These are phyloP conservation scores for Trichoderma virens DNA, from an alignment of 495 filamentous ascomycete genomes.

Conservation along the genomic window DNA sequence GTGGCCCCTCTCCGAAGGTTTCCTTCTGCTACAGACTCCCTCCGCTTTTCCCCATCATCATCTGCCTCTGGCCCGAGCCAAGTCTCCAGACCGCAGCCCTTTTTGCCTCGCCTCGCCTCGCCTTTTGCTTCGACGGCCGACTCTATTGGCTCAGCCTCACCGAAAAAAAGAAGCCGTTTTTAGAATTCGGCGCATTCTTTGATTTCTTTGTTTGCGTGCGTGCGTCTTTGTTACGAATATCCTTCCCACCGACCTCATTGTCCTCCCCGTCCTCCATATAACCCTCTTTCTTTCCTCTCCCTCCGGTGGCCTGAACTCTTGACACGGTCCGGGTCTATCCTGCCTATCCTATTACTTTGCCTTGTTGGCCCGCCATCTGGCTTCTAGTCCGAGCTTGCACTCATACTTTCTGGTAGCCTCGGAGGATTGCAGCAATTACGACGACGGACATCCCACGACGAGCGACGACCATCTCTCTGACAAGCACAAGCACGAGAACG, in stretches of 20 bases:
- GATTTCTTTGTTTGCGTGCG: background rate
- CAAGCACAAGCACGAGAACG: background rate
- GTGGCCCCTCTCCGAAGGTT: background rate
- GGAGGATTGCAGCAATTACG: background rate
- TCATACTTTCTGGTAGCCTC: background rate
- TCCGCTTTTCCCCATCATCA: background rate
- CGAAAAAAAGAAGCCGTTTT: conserved; percentile 3
- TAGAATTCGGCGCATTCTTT: background rate
- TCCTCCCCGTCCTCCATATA: background rate
- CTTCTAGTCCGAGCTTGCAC: background rate
- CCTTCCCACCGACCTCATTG: background rate
- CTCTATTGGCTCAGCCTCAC: background rate
- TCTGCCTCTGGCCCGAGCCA: background rate
- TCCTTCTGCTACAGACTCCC: background rate
- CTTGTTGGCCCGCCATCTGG: background rate
- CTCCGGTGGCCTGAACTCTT: background rate
- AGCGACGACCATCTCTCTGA: background rate
- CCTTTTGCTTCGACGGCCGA: background rate
- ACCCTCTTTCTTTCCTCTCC: background rate
- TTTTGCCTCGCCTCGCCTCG: background rate
- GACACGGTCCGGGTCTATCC: background rate
- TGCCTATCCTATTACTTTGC: background rate
- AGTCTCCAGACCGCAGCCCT: background rate
- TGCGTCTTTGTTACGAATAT: background rate
- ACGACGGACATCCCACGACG: background rate